Percentiles rank a stretch among this genome's conserved stretches.
These are phyloP conservation scores for Podospora australis DNA, from an alignment of 495 filamentous ascomycete genomes.

Conservation along the genomic window DNA sequence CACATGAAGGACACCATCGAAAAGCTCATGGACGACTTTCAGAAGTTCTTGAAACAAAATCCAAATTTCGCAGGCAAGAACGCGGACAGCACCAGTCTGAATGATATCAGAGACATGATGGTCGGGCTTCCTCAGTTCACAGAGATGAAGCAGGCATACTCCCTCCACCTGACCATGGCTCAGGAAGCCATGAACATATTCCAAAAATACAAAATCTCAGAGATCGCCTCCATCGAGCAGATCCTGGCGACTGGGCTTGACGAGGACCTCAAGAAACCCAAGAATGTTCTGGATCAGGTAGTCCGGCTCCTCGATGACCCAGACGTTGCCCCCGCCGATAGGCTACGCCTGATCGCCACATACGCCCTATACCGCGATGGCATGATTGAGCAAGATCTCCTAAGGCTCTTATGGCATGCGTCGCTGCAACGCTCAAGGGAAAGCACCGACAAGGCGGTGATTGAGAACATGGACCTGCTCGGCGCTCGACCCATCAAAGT, in stretches of 20 bases:
- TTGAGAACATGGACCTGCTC: slow-evolving; percentile 75
- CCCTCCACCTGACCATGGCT: slow-evolving; percentile 94
- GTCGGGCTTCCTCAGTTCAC: slow-evolving; percentile 91
- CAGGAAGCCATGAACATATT: slow-evolving; percentile 94
- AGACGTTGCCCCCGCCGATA: slow-evolving; percentile 58
- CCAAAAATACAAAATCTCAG: slow-evolving; percentile 71
- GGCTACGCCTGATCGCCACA: slow-evolving; percentile 74
- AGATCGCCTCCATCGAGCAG: slow-evolving; percentile 80
- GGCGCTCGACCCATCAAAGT: slow-evolving; percentile 65
- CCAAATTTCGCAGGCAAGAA: slow-evolving; percentile 81
- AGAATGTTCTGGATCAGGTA: slow-evolving; percentile 76
- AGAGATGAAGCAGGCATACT: slow-evolving; percentile 89
- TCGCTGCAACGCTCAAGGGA: slow-evolving; percentile 55
- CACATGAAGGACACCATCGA: slow-evolving; percentile 99
- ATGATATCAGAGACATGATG: slow-evolving; percentile 95
- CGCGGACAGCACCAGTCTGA: slow-evolving; percentile 64
- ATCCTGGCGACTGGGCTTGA: slow-evolving; percentile 86
- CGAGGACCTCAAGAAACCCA: slow-evolving; percentile 86
- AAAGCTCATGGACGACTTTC: slow-evolving; percentile 85
- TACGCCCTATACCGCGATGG: slow-evolving; percentile 86
- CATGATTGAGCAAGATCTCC: slow-evolving; percentile 77
- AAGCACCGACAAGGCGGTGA: slow-evolving; percentile 53
- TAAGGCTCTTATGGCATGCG: slow-evolving; percentile 79
- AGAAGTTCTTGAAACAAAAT: slow-evolving; percentile 82
- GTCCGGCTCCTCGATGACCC: slow-evolving; percentile 83